Percentiles rank a stretch among this genome's conserved stretches.
These are phyloP conservation scores for Saccharomycopsis sp. DNA, from an alignment of 805 yeast species.

Conservation along the genomic window DNA sequence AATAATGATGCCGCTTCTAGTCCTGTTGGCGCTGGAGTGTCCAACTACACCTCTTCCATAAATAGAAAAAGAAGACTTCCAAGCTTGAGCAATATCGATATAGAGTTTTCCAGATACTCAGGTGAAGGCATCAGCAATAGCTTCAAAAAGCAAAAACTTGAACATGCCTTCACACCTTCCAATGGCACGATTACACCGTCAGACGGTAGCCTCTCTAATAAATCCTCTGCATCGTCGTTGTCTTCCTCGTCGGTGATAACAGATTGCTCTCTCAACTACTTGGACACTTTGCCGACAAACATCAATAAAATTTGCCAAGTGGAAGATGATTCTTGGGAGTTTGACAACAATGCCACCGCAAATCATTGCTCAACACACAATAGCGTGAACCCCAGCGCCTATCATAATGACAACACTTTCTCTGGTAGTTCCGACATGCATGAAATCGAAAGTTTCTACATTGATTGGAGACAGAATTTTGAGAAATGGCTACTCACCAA, in stretches of 20 bases:
- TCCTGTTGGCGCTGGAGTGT: not conserved
- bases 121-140: too few relatives aligned
- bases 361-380: slow-evolving; percentile 21
- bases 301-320: slow-evolving; percentile 20
- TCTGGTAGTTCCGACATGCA: slow-evolving; percentile 4
- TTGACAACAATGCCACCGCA: slow-evolving; percentile 29
- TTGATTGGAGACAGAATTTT: slow-evolving; percentile 39
- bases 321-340: slow-evolving; percentile 10
- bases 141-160: not conserved
- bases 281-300: slow-evolving; percentile 19
- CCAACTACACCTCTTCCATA: not conserved
- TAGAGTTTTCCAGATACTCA: not conserved
- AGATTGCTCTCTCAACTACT: slow-evolving; percentile 23
- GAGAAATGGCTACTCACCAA: slow-evolving; percentile 36
- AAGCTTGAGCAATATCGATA: not conserved
- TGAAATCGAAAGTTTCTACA: slow-evolving; percentile 31
- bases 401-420: not conserved
- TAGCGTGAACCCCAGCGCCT: not conserved
- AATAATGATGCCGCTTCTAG: not conserved
- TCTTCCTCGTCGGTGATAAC: slow-evolving; percentile 5
- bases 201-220: not conserved
- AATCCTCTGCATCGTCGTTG: slow-evolving; percentile 3
- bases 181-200: slow-evolving; percentile 7
- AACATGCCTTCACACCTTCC: not conserved
- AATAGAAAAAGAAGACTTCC: slow-evolving; percentile 3